phyloP scores from a whole-genome alignment of 2,329 filamentous ascomycete species.

The Didymella sp. region DNA sequence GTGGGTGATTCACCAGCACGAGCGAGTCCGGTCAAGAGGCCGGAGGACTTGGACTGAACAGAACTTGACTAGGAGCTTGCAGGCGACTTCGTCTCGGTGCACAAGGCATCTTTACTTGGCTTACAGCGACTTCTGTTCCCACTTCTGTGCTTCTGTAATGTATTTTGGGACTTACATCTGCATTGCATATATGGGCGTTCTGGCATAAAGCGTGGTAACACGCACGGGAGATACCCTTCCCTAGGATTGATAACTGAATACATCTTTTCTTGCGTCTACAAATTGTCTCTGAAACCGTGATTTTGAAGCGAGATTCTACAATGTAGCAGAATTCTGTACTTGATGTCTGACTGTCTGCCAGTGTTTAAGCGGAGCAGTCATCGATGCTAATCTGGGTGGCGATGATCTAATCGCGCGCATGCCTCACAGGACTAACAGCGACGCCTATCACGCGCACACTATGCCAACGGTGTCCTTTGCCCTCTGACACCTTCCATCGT shows the following conservation, averaged over 20 bases:
- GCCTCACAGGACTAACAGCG: constrained; percentile 1
- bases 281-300: neutral
- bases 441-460: neutral
- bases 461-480: neutral
- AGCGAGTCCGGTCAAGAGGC: constrained; percentile 54
- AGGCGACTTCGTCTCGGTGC: too few species aligned
- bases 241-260: constrained; percentile 5
- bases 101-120: neutral
- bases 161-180: neutral
- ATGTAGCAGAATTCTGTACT: neutral
- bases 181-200: neutral
- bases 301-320: too few species aligned
- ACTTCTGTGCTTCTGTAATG: neutral
- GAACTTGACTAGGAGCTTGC: neutral
- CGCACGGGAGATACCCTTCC: constrained; percentile 18
- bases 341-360: neutral
- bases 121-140: neutral
- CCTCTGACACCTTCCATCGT: neutral
- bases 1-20: constrained; percentile 38
- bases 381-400: constrained; percentile 1
- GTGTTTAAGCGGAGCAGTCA: too few species aligned
- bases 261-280: constrained; percentile 10
- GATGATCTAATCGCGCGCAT: constrained; percentile 10
- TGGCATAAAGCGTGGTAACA: neutral
- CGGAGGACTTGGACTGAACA: constrained; percentile 53